Percentiles rank a stretch among this genome's conserved stretches.
These are phyloP conservation scores for Gossypium herbaceum DNA, from an alignment of 345 rosid genomes.

Conservation along the genomic window DNA sequence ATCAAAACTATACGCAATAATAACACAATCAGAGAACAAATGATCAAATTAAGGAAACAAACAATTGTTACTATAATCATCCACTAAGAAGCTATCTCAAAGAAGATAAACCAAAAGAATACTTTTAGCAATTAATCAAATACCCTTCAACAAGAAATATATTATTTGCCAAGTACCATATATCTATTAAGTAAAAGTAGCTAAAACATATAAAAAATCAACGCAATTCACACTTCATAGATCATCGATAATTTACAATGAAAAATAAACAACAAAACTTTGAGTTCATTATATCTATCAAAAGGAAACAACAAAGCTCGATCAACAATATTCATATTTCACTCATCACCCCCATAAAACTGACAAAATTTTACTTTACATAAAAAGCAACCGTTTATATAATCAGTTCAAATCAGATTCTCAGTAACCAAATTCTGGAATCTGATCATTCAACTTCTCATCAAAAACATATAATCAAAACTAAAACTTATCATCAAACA, in stretches of 20 bases:
- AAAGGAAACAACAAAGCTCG: constrained; percentile 1
- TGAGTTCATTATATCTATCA: constrained; percentile 5
- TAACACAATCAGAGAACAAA: constrained; percentile 6
- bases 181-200: constrained; percentile 28
- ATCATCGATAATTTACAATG: background rate
- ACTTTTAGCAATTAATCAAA: constrained; percentile 14
- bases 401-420: constrained; percentile 9
- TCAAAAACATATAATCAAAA: background rate
- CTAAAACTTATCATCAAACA: constrained; percentile 33
- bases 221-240: constrained; percentile 8
- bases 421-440: constrained; percentile 11
- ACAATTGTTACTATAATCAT: background rate
- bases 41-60: background rate
- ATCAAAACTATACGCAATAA: constrained; percentile 2
- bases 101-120: constrained; percentile 5
- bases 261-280: background rate
- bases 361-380: background rate
- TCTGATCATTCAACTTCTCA: constrained; percentile 35
- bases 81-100: constrained; percentile 4
- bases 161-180: constrained; percentile 8
- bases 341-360: background rate
- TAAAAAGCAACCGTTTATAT: background rate
- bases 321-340: background rate
- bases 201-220: constrained; percentile 16
- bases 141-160: constrained; percentile 9